A percentile compares a stretch with the other conserved stretches of the same genome.
These are phyloP conservation scores for Termitomyces titanicus DNA, from an alignment of 768 basidiomycete species.

Conservation along the genomic window DNA sequence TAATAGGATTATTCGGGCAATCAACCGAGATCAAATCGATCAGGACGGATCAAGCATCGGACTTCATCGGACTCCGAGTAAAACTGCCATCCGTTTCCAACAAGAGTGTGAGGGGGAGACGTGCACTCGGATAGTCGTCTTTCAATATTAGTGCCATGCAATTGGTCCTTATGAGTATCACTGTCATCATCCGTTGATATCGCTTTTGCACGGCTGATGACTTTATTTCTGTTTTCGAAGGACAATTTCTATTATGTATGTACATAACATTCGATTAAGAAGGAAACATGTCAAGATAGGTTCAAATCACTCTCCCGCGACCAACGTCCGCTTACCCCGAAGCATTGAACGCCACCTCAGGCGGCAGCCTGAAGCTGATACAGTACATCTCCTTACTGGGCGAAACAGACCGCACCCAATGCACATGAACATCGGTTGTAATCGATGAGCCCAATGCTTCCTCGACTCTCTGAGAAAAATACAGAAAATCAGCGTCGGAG, in stretches of 20 bases:
- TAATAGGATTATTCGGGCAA: not conserved
- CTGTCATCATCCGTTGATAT: too few species aligned
- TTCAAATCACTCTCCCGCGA: too few species aligned
- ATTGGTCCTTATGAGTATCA: too few species aligned
- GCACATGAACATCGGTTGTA: constrained; percentile 46
- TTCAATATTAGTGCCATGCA: too few species aligned
- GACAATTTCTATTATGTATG: too few species aligned
- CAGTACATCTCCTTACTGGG: constrained; percentile 99
- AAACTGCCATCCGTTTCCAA: not conserved
- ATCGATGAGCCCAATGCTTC: constrained; percentile 56
- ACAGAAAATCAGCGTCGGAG: constrained; percentile 11
- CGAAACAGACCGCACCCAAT: constrained; percentile 88
- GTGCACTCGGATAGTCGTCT: too few species aligned
- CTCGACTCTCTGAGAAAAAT: constrained; percentile 60
- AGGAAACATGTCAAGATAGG: too few species aligned
- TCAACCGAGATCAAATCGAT: not conserved
- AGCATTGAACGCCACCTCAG: constrained; percentile 32
- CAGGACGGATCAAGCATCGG: constrained; percentile 2
- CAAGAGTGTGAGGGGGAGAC: too few species aligned
- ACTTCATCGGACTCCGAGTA: not conserved
- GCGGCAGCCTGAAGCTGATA: constrained; percentile 68
- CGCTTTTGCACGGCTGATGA: too few species aligned
- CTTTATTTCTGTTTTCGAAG: too few species aligned
- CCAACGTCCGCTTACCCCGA: too few species aligned
- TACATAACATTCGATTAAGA: too few species aligned